Evolutionary conservation across 108 stramenopile species (phyloP).

Genomic region (Schizochytrium sp.): DNA sequence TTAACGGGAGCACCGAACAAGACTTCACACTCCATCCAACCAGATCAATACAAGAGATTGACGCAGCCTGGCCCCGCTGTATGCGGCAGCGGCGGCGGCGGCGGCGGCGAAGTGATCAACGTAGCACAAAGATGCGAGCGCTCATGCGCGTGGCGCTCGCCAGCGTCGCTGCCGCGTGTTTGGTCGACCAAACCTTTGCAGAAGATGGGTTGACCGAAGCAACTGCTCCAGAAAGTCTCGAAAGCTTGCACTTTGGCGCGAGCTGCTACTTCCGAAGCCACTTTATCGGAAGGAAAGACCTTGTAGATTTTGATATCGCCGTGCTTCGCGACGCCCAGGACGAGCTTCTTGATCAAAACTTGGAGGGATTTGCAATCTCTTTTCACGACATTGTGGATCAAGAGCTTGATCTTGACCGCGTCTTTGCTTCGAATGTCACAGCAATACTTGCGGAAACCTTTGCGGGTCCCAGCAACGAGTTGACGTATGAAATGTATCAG

Average conservation of each 20-base stretch:
- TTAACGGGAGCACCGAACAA: too few relatives aligned
- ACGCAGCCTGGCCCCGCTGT: too few relatives aligned
- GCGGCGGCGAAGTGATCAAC: too few relatives aligned
- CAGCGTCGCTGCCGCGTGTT: too few relatives aligned
- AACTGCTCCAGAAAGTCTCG: neutral
- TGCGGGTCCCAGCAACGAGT: neutral
- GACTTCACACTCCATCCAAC: too few relatives aligned
- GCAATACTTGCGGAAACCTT: neutral
- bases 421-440: neutral
- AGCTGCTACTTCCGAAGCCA: neutral
- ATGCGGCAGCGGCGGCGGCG: too few relatives aligned
- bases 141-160: too few relatives aligned
- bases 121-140: too few relatives aligned
- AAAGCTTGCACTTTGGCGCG: neutral
- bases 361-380: neutral
- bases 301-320: neutral
- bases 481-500: neutral
- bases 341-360: neutral
- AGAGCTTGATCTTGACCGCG: neutral
- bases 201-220: neutral
- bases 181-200: neutral
- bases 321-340: neutral
- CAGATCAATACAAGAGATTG: too few relatives aligned
- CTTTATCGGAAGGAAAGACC: neutral
- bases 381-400: neutral